Conservation (phyloP, 164 flowering plant species). For the Nymphaea colorata region DNA sequence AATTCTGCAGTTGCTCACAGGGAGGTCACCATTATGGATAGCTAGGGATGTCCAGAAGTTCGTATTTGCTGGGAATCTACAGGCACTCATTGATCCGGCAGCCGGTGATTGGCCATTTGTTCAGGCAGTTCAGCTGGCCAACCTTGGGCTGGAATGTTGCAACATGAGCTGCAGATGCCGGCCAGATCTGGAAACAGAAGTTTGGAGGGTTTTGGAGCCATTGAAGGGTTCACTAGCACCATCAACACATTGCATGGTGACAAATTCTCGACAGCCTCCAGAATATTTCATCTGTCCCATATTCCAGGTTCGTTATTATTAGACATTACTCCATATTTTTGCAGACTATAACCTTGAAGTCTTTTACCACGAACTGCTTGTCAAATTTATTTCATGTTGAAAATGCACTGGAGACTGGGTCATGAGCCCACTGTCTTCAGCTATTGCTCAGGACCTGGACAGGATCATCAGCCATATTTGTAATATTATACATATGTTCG, state of each 20-base stretch:
- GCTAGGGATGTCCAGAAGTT: slow-evolving; percentile 57
- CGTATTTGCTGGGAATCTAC: slow-evolving; percentile 35
- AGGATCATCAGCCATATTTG: too few species aligned
- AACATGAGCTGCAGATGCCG: slow-evolving; percentile 36
- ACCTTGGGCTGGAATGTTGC: slow-evolving; percentile 62
- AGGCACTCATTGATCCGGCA: slow-evolving; percentile 44
- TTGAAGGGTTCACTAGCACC: slow-evolving; percentile 42
- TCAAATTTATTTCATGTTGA: too few species aligned
- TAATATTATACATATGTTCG: too few species aligned
- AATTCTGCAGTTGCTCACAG: slow-evolving; percentile 57
- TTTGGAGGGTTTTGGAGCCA: slow-evolving; percentile 68
- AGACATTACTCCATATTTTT: slow-evolving; percentile 54
- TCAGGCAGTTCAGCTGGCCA: slow-evolving; percentile 73
- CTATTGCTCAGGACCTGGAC: too few species aligned
- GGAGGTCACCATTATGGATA: slow-evolving; percentile 51
- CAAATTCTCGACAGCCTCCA: slow-evolving; percentile 17
- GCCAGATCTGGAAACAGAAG: slow-evolving; percentile 66
- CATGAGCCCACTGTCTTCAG: too few species aligned
- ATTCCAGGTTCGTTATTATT: slow-evolving; percentile 21
- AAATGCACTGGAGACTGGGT: too few species aligned
- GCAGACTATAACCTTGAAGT: too few species aligned
- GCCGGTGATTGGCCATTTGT: slow-evolving; percentile 94
- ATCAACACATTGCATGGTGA: background rate
- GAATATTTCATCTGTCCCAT: slow-evolving; percentile 21
- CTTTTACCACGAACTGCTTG: too few species aligned